Base-by-base conservation (phyloP, 2,329 filamentous ascomycete genomes). In the Helicocarpus griseus region DNA sequence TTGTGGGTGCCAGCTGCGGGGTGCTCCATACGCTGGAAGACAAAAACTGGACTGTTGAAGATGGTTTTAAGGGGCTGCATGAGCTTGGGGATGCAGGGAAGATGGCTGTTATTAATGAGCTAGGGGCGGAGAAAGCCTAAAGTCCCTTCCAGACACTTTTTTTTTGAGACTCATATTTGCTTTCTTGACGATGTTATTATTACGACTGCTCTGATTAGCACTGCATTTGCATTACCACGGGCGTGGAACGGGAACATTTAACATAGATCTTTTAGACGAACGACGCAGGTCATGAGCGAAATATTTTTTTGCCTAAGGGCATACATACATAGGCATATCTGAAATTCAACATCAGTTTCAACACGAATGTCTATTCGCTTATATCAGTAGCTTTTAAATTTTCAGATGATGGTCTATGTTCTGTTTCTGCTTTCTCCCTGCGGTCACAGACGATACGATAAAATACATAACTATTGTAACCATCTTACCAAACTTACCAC, bases 1-100 rank as follows among this genome's bases (percentile, higher is more conserved):
- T 97, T 0, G 83, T 95, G 0, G 93, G 93, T 0, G 75, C 78
- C 43, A 87, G 89, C 3, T 98, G 93, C 60, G 85, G 88, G 62
- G 87, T 89, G 4, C 68, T 97, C 53, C 78, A 83, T 56, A 72
- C 75, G 21, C 75, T 78, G 33, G 72, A 70, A 52, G 78, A 77
- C 1, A 77, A 81, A 60, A 81, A 81, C 52, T 96, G 91, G 91
- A 72, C 77, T 0, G 87, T 95, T 0, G 89, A 96, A 66, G 90
- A 96, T 45, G 90, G 89, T 0, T 95, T 95, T 62, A 76, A 77
- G 56, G 86, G 84, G 0, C 66, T 95, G 49, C 86, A 91, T 53
- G 71, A 67, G 28, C 53, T 77, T 39, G 35, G 41, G 11, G 29
- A 19, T 9, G 59, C 60, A 31, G 40, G 55, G 4, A 60, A 64